Evolutionary conservation across 225 moss, liverwort and hornwort species (phyloP), one percentile per base, ranked within the genome.

Genomic region (Ulota crispa): DNA sequence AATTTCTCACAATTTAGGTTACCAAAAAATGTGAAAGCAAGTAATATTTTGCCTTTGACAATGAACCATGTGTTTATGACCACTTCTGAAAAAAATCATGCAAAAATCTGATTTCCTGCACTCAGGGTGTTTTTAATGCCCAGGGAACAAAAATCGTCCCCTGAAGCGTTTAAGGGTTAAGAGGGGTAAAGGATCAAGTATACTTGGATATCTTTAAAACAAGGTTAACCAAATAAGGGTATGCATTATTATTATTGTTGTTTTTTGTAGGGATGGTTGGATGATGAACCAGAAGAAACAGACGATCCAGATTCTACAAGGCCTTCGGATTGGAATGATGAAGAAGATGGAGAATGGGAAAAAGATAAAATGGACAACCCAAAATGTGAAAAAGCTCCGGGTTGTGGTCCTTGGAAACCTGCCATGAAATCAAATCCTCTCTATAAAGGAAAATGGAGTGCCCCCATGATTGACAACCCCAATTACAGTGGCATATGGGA

Each of bases 291-390:
- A 0, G 78, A 94, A 64, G 96, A 97, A 81, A 83, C 95, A 39
- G 85, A 97, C 42, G 90, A 95, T 13, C 74, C 84, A 1, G 76
- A 87, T 26, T 89, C 92, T 2, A 30, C 11, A 2, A 89, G 92
- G 76, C 96, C 96, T 18, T 65, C 43, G 5, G 87, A 93, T 64
- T 97, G 95, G 96, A 90, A 93, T 41, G 93, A 93, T 1, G 83
- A 93, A 68, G 89, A 92, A 73, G 90, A 93, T 64, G 96, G 95
- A 7, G 83, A 89, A 63, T 97, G 96, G 96, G 87, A 89, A 39
- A 74, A 78, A 19, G 91, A 90, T 2, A 93, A 93, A 77, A 90
- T 86, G 3, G 76, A 86, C 7, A 97, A 97, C 64, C 91, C 93
- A 10, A 87, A 87, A 70, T 95, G 95, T n/a, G 85, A 89, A 47